Base-by-base conservation (phyloP, 2,329 filamentous ascomycete species). In the Pseudogymnoascus pannorum region DNA sequence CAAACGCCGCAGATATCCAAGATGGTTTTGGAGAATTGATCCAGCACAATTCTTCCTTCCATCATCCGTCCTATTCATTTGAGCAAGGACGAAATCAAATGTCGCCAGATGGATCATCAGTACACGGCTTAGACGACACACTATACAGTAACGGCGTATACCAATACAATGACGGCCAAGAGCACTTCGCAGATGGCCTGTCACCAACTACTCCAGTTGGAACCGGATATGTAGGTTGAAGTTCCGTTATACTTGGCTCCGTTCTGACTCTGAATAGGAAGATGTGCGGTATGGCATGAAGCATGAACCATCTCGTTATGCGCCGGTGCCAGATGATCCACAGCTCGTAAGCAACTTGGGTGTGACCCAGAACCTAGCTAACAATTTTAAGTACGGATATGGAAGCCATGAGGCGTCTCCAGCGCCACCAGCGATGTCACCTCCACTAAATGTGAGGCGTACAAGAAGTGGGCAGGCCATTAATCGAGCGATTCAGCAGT, bases 341-440 rank as follows among this genome's bases (percentile, higher is more conserved):
- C 44, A 51, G 7, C 44, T 51, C 4, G 44, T 51, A 51, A 51
- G 44, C 24, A 51, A 14, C 40, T 8, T 44, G 6, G 24, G n/a
- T 29, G 22, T 51, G 24, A 12, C 44, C n/a, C 4, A 29, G 8
- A 18, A 29, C 44, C 2, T 29, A 51, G 44, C 44, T 51, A 5
- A 51, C 24, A 14, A 29, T 68, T 66, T 36, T 64, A 68, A 68
- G 57, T 72, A 77, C 64, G 73, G 75, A 35, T 81, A 81, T 68
- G 77, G 73, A 68, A 83, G 80, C 5, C 80, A 80, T 0, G 79
- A 79, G 26, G 79, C 76, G 59, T 83, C 81, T 31, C 80, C 82
- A 2, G 79, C 81, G 5, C 79, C 78, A 14, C 77, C 77, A 8
- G 74, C 73, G 12, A 68, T 68, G 62, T 61, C 60, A 12, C 60